Evolutionary conservation across 2,329 filamentous ascomycete species (phyloP), one percentile per base, ranked within the genome.

Genomic region (Curvularia hawaiiensis): DNA sequence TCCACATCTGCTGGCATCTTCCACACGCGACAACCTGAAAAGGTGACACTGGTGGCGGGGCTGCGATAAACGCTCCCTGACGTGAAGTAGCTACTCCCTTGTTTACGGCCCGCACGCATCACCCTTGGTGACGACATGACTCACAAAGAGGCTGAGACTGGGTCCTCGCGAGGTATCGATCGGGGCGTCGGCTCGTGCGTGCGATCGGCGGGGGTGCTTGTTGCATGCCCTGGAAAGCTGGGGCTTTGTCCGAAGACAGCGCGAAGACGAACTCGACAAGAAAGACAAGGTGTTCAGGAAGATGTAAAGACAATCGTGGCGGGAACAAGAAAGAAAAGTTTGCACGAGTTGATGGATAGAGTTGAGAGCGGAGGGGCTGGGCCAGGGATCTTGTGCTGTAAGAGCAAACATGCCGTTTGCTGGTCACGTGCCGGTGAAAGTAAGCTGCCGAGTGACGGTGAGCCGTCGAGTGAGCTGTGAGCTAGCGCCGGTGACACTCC

Each of bases 1-100:
- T 64, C 56, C 49, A 67, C 62, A 60, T 66, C 70, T 65, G 65
- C 56, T 68, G 68, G 68, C 63, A 47, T 72, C 69, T 66, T 65
- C 64, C 63, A 68, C 66, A 33, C 62, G 38, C 56, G 55, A 56
- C 50, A 48, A 52, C 63, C 67, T 68, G 53, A 69, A 40, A 69
- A 69, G 64, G 62, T 45, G 57, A 55, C 65, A 66, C 65, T 59
- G 64, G 65, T 67, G 60, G 62, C 56, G 67, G 67, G 64, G 64
- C 44, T 57, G 40, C 63, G 61, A 12, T 16, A 12, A 54, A 33
- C 62, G 60, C 50, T 54, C 64, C 67, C 67, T 68, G 59, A 47
- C 56, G 51, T 57, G 58, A 61, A 59, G 62, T 54, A 49, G 54
- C 57, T 35, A 50, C 43, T 61, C 56, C 50, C 58, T 52, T 50